Conservation (phyloP, 2,329 filamentous ascomycete species). For the Apiospora aurea region DNA sequence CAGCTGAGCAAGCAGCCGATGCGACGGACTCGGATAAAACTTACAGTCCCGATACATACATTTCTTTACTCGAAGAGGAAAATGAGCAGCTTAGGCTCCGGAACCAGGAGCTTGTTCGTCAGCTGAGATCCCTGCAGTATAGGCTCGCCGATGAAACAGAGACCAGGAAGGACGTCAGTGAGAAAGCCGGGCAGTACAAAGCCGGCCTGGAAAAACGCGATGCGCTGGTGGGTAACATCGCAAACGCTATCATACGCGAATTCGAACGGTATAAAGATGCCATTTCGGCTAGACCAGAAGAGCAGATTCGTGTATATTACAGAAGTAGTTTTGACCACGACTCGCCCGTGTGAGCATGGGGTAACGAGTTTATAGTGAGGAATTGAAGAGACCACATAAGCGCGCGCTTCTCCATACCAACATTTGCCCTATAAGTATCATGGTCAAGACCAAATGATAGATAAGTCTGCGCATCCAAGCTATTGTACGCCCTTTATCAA, state of each 20-base stretch:
- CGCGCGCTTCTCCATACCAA: slow-evolving; percentile 7
- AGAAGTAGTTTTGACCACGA: slow-evolving; percentile 9
- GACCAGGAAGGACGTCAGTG: background rate
- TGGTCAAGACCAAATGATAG: background rate
- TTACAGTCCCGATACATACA: background rate
- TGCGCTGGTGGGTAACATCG: background rate
- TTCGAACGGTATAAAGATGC: slow-evolving; percentile 7
- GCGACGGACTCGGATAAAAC: slow-evolving; percentile 7
- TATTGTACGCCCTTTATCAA: background rate
- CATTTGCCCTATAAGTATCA: background rate
- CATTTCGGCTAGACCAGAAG: background rate
- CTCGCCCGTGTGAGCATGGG: slow-evolving; percentile 15
- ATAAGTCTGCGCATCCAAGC: background rate
- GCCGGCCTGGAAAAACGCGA: background rate
- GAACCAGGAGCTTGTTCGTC: background rate
- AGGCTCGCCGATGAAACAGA: slow-evolving; percentile 7
- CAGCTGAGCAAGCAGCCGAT: background rate
- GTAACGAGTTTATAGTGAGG: background rate
- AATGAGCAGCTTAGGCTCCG: slow-evolving; percentile 20
- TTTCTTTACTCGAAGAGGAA: slow-evolving; percentile 2
- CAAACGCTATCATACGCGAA: slow-evolving; percentile 6
- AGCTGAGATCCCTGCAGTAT: background rate
- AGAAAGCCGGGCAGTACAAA: background rate
- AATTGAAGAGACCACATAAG: background rate
- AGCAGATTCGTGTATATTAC: background rate